Base-by-base conservation (phyloP, 352 stramenopile genomes). In the Discostella stelligera region DNA sequence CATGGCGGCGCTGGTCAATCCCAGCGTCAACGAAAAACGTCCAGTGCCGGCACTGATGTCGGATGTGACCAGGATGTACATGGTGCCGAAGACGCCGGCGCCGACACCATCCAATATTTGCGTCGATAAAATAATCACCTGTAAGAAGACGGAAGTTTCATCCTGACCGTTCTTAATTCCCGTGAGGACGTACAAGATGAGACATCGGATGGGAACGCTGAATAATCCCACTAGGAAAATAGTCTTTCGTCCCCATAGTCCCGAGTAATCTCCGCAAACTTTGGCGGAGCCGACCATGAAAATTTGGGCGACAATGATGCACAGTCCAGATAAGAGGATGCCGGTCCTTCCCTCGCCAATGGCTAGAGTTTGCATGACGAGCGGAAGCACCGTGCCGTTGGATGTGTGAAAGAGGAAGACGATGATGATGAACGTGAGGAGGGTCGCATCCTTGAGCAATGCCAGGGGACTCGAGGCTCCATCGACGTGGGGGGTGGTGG, bases 41-140 rank as follows among this genome's bases (percentile, higher is more conserved):
- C 87, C 87, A 1, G 87, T 89, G 50, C 85, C 85, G 48, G 77
- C 83, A 64, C 75, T 84, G 53, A 93, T 87, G 62, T 93, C 87
- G 49, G 72, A 88, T 1, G 87, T 93, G 1, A 93, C 83, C 39
- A 93, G 74, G 64, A 93, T 90, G 56, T 93, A 90, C 81, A 93
- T 89, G 0, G 87, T 93, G 3, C 87, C 87, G 74, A 93, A 93
- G 16, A 87, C 75, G 41, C 87, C 87, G 44, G 85, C 85, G 23
- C 87, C 87, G 14, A 88, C 78, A 44, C 82, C 85, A 77, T 93
- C 87, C 9, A 93, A 62, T 62, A 93, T 70, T 78, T 93, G 87
- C 10, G 87, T 93, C 6, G 85, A 90, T 6, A 93, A 71, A 59
- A 91, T 90, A 32, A 91, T 39, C n/a, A 79, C 41, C 60, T 88